A percentile compares a stretch with the other conserved stretches of the same genome.
These are phyloP conservation scores for Secale cereale DNA, from an alignment of 176 grass and related monocot genomes.

Conservation along the genomic window DNA sequence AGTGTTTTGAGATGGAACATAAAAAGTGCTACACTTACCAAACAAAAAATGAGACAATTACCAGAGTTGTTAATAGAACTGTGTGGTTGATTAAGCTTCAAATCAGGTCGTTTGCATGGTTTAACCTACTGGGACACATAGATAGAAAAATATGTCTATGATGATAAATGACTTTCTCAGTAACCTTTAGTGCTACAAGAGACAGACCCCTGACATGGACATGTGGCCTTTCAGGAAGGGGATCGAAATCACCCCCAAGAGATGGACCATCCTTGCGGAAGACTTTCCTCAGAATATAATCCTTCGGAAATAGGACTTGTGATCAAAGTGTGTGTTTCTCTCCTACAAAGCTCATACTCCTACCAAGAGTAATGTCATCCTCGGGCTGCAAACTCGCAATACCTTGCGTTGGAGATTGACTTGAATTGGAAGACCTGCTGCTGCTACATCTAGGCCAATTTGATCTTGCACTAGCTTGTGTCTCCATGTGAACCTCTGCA, in stretches of 20 bases:
- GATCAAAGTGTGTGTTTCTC: conserved; percentile 38
- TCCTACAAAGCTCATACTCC: conserved; percentile 26
- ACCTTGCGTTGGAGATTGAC: neutral
- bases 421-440: conserved; percentile 27
- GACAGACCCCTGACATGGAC: conserved; percentile 46
- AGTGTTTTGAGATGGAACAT: neutral
- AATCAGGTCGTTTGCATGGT: neutral
- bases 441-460: conserved; percentile 37
- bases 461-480: conserved; percentile 26
- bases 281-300: conserved; percentile 76
- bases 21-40: neutral
- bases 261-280: conserved; percentile 89
- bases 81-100: neutral
- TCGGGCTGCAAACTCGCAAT: neutral
- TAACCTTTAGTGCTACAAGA: neutral
- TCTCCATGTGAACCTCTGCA: conserved; percentile 20
- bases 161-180: neutral
- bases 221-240: conserved; percentile 29
- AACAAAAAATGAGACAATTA: conserved; percentile 1
- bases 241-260: conserved; percentile 76
- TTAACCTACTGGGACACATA: conserved; percentile 5
- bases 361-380: conserved; percentile 1
- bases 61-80: neutral
- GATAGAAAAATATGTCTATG: neutral
- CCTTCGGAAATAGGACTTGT: conserved; percentile 74